Evolutionary conservation across 148 eudicot species (phyloP), one percentile per base, ranked within the genome.

Genomic region (Beta vulgaris): DNA sequence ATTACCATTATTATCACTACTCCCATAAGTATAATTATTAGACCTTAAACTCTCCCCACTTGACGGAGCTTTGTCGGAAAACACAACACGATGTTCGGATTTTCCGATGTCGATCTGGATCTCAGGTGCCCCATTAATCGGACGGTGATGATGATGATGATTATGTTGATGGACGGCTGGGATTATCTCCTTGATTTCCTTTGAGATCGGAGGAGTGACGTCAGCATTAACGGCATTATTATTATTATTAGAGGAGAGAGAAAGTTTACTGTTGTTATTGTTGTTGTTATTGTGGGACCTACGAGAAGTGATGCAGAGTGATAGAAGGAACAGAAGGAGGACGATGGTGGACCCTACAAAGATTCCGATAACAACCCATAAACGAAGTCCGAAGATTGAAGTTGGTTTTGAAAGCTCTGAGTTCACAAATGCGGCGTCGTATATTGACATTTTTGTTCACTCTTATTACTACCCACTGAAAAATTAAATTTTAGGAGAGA

Each of bases 81-180:
- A 90, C 37, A 93, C 98, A 3, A 93, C 97, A 18, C 97, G 76
- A 76, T 93, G 98, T 79, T 91, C 98, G 34, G 82, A 80, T 72
- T 93, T 93, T 5, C 98, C 98, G 73, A 93, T 87, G 31, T 90
- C 94, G 82, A 93, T 91, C 88, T 93, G 93, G 82, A 93, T 93
- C 87, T 93, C 98, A 28, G 91, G 83, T 2, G 79, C 78, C 3
- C 62, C 78, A 81, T 44, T 76, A 73, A 81, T 80, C 81, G 68
- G 77, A 70, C 58, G 86, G 69, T 68, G 73, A 81, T 54, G 75
- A 71, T 72, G 63, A 70, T 44, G 69, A 34, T 70, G 62, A 40
- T 48, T 64, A 5, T 46, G 40, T 40, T 48, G 73, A 6, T 46
- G 48, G 68, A 80, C 54, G 54, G 77, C 43, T 25, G 84, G 86